phyloP scores from a whole-genome alignment of 2,329 filamentous ascomycete genomes.

The Aspergillus hortae region DNA sequence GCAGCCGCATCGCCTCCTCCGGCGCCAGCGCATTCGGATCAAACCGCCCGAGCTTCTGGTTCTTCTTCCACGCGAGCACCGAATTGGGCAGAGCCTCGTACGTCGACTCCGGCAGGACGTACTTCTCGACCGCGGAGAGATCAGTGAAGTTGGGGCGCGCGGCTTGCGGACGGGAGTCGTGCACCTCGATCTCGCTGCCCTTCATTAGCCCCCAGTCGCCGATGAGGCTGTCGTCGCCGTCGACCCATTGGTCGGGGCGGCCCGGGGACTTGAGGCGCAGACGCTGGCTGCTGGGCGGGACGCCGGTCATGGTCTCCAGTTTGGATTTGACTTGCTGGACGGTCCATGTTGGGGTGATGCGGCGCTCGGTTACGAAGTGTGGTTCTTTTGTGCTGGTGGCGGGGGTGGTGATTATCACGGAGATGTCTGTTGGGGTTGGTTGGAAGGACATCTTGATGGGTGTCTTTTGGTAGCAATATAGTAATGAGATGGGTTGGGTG shows the following conservation, averaged over 20 bases:
- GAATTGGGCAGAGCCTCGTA: conserved; percentile 85
- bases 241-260: conserved; percentile 57
- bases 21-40: conserved; percentile 76
- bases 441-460: conserved; percentile 31
- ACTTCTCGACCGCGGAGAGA: conserved; percentile 79
- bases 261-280: conserved; percentile 67
- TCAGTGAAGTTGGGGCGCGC: conserved; percentile 78
- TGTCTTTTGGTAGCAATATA: no score
- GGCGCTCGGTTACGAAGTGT: conserved; percentile 70
- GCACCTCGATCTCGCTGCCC: conserved; percentile 46
- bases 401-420: conserved; percentile 38
- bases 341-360: conserved; percentile 88
- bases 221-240: conserved; percentile 69
- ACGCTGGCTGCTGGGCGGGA: conserved; percentile 75
- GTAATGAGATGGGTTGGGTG: no score
- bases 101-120: conserved; percentile 77
- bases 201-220: conserved; percentile 43
- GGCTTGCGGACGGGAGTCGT: conserved; percentile 72
- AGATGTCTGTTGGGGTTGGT: conserved; percentile 36
- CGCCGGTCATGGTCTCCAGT: conserved; percentile 88
- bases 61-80: conserved; percentile 91
- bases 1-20: conserved; percentile 68
- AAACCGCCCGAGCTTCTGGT: conserved; percentile 93
- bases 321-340: conserved; percentile 79
- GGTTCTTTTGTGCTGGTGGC: conserved; percentile 21